A percentile compares a stretch with the other conserved stretches of the same genome.
Conservation (phyloP, 2,329 filamentous ascomycete genomes). For the Colletotrichum shisoi region DNA sequence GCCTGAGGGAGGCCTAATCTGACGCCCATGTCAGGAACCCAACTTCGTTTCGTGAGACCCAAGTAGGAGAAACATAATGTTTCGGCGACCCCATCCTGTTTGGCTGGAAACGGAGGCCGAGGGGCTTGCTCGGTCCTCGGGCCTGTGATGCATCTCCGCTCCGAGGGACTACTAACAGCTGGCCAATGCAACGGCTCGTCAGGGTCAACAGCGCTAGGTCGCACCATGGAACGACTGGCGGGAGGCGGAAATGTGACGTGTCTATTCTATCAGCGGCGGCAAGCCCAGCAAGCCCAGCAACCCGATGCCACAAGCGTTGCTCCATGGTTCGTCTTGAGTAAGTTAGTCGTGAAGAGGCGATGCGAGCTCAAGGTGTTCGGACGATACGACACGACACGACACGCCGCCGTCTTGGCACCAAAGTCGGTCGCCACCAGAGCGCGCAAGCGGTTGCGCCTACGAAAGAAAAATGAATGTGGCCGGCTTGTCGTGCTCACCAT, state of each 20-base stretch:
- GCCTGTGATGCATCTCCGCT: not conserved
- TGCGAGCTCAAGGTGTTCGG: not conserved
- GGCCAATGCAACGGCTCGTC: not conserved
- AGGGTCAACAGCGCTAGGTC: not conserved
- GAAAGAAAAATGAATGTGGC: not conserved
- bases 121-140: slow-evolving; percentile 12
- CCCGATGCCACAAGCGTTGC: not conserved
- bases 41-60: too few relatives aligned
- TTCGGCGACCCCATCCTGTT: too few relatives aligned
- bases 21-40: too few relatives aligned
- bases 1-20: too few relatives aligned
- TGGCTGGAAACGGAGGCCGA: not conserved
- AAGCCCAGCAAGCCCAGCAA: slow-evolving; percentile 9
- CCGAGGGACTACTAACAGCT: not conserved
- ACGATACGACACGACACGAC: not conserved
- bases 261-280: slow-evolving; percentile 15
- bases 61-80: too few relatives aligned
- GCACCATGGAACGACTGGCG: not conserved
- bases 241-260: slow-evolving; percentile 10
- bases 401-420: not conserved
- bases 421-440: not conserved
- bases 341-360: not conserved
- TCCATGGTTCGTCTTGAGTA: not conserved
- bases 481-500: not conserved
- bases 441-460: not conserved